phyloP scores from a whole-genome alignment of 164 flowering plant species.

The Warburgia ugandensis region DNA sequence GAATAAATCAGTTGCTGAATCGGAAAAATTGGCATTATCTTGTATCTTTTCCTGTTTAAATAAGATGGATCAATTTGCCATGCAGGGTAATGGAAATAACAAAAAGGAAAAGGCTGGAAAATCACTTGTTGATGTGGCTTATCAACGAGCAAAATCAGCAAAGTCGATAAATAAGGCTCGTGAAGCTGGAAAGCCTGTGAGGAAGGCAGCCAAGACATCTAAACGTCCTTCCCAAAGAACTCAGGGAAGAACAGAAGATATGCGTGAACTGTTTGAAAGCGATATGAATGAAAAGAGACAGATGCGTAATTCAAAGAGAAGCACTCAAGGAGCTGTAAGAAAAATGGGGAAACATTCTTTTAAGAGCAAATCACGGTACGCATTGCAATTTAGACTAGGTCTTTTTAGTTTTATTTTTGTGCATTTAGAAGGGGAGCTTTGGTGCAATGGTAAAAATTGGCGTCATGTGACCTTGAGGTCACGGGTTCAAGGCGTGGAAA shows the following conservation, averaged over 20 bases:
- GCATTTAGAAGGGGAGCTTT: too few relatives aligned
- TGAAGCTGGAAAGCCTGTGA: slow-evolving; percentile 52
- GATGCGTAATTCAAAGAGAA: slow-evolving; percentile 19
- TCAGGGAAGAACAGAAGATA: slow-evolving; percentile 66
- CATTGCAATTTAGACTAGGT: too few relatives aligned
- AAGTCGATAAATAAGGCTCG: slow-evolving; percentile 65
- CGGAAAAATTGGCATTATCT: too few relatives aligned
- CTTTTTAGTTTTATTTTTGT: too few relatives aligned
- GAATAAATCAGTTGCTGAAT: too few relatives aligned
- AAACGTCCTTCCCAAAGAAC: slow-evolving; percentile 32
- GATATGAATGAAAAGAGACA: slow-evolving; percentile 75
- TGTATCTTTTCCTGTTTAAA: too few relatives aligned
- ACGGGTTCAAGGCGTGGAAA: too few relatives aligned
- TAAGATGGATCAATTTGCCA: background rate
- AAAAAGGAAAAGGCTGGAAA: slow-evolving; percentile 49
- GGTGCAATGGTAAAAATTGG: too few relatives aligned
- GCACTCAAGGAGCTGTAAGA: slow-evolving; percentile 23
- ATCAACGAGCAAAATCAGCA: slow-evolving; percentile 72
- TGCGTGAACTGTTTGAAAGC: slow-evolving; percentile 63
- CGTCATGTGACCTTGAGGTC: too few relatives aligned
- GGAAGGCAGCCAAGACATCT: slow-evolving; percentile 24
- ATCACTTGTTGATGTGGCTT: slow-evolving; percentile 68
- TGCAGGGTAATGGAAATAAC: slow-evolving; percentile 39
- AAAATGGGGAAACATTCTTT: slow-evolving; percentile 62
- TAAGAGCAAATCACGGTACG: slow-evolving; percentile 97